Percentiles rank a stretch among this genome's conserved stretches.
Conservation (phyloP, 2,329 filamentous ascomycete genomes). For the Geosmithia putterillii region DNA sequence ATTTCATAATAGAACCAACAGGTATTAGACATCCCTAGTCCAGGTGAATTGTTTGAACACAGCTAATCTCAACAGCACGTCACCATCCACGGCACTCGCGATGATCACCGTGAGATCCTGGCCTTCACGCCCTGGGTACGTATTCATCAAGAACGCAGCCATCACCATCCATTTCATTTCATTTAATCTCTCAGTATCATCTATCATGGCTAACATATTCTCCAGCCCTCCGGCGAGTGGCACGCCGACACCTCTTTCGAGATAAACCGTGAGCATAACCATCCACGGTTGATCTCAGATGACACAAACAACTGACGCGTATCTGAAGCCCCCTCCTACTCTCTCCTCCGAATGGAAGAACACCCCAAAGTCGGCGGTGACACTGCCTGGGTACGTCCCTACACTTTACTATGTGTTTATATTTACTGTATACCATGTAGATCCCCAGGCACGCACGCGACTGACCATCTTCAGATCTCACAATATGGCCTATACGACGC, state of each 20-base stretch:
- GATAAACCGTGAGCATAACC: slow-evolving; percentile 13
- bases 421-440: no score
- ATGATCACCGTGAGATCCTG: slow-evolving; percentile 19
- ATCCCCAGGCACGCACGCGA: not conserved
- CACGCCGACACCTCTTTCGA: slow-evolving; percentile 31
- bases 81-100: slow-evolving; percentile 31
- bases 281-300: not conserved
- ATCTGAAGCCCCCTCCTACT: slow-evolving; percentile 20
- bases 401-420: no score
- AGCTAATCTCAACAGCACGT: slow-evolving; percentile 16
- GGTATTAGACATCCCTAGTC: not conserved
- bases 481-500: slow-evolving; percentile 31
- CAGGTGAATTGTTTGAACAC: no score
- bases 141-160: no score
- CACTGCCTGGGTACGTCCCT: slow-evolving; percentile 26
- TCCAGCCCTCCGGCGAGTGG: slow-evolving; percentile 11
- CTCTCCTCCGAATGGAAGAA: slow-evolving; percentile 22
- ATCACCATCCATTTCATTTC: not conserved
- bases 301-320: not conserved
- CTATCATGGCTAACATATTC: not conserved
- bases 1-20: not conserved
- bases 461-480: slow-evolving; percentile 10
- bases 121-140: slow-evolving; percentile 30
- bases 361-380: slow-evolving; percentile 26
- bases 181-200: no score